Conservation (phyloP, 2,329 filamentous ascomycete species). For the Cercospora sp. region DNA sequence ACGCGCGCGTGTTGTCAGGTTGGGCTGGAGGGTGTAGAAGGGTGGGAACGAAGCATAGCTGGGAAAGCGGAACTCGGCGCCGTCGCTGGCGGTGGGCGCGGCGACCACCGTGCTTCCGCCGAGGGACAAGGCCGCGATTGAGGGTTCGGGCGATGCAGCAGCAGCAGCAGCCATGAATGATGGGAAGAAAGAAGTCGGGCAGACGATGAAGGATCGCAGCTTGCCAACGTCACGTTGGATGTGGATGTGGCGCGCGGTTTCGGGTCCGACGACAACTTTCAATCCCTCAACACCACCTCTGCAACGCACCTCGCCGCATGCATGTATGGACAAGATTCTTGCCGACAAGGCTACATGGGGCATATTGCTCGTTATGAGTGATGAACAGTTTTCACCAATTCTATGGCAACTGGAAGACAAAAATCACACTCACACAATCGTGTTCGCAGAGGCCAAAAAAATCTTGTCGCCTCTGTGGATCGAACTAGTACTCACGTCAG, state of each 20-base stretch:
- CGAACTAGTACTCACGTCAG: slow-evolving; percentile 1
- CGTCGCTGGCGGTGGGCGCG: slow-evolving; percentile 1
- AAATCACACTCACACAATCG: not conserved
- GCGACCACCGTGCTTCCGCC: slow-evolving; percentile 5
- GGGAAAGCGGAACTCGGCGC: slow-evolving; percentile 43
- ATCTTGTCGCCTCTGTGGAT: slow-evolving; percentile 14
- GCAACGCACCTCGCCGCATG: not conserved
- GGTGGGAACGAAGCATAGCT: slow-evolving; percentile 71
- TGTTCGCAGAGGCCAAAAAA: not conserved
- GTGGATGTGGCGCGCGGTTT: not conserved
- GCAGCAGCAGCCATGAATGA: not conserved
- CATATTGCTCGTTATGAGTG: not conserved
- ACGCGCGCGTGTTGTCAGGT: slow-evolving; percentile 69
- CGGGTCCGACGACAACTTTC: not conserved
- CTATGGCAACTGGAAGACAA: not conserved
- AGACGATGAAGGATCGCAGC: not conserved
- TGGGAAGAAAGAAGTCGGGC: slow-evolving; percentile 1
- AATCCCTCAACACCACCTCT: not conserved
- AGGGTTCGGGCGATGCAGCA: slow-evolving; percentile 17
- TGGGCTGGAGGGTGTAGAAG: slow-evolving; percentile 81
- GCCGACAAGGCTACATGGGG: not conserved
- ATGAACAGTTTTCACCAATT: not conserved
- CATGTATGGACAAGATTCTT: not conserved
- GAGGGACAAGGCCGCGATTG: slow-evolving; percentile 18
- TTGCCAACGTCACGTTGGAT: not conserved